Evolutionary conservation across 306 rosid species (phyloP).

Genomic region (Macrotyloma uniflorum): DNA sequence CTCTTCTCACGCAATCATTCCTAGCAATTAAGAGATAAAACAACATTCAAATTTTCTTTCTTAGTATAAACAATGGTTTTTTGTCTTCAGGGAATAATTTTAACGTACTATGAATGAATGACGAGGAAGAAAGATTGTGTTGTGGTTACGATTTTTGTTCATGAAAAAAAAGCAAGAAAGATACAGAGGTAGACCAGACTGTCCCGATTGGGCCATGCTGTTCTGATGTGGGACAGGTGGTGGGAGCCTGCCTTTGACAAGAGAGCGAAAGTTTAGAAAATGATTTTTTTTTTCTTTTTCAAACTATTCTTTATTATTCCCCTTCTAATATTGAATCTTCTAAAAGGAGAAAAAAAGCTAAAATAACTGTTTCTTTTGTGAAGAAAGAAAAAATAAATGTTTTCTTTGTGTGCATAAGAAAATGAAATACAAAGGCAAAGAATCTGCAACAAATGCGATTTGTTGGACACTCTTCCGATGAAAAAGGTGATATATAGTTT

Average conservation of each 20-base stretch:
- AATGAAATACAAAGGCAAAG: too few species aligned
- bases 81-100: not conserved
- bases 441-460: too few species aligned
- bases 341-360: too few species aligned
- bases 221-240: not conserved
- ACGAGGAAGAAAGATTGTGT: not conserved
- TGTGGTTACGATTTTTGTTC: not conserved
- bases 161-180: not conserved
- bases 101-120: not conserved
- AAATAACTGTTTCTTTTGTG: too few species aligned
- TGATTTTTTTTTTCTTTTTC: not conserved
- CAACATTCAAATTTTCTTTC: not conserved
- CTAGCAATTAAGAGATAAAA: not conserved
- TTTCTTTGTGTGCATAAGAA: too few species aligned
- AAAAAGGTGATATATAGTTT: too few species aligned
- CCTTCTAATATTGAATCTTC: too few species aligned
- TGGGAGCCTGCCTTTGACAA: not conserved
- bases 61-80: not conserved
- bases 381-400: too few species aligned
- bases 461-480: too few species aligned
- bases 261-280: not conserved
- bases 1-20: too few species aligned
- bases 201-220: conserved; percentile 40
- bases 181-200: conserved; percentile 17
- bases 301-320: too few species aligned